phyloP scores from a whole-genome alignment of 305 asterid species.

The Rubia tinctorum region DNA sequence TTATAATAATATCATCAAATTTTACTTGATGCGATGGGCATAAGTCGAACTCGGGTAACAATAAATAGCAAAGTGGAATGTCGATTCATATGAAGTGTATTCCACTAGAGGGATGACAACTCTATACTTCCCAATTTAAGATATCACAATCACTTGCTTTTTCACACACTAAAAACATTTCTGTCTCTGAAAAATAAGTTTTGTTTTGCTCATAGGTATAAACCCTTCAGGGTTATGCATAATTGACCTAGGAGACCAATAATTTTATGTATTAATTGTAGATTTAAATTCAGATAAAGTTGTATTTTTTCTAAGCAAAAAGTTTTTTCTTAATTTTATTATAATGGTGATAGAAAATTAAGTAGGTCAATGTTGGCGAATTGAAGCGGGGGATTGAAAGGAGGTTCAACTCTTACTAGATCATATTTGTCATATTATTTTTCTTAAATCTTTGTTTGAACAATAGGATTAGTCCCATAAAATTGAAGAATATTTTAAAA shows the following conservation, averaged over 20 bases:
- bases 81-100: constrained; percentile 6
- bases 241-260: background rate
- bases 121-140: background rate
- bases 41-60: background rate
- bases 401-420: no score
- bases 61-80: background rate
- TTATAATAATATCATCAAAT: no score
- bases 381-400: no score
- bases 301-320: background rate
- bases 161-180: background rate
- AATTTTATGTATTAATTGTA: background rate
- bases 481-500: no score
- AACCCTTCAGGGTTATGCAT: background rate
- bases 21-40: no score
- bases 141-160: background rate
- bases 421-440: no score
- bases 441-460: no score
- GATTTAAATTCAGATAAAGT: background rate
- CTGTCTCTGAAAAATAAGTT: background rate
- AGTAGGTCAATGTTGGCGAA: no score
- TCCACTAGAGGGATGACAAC: background rate
- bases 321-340: no score
- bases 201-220: background rate
- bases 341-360: no score
- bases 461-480: no score